A percentile compares a stretch with the other conserved stretches of the same genome.
phyloP scores from a whole-genome alignment of 129 eudicot genomes.

The Helichrysum umbraculigerum region DNA sequence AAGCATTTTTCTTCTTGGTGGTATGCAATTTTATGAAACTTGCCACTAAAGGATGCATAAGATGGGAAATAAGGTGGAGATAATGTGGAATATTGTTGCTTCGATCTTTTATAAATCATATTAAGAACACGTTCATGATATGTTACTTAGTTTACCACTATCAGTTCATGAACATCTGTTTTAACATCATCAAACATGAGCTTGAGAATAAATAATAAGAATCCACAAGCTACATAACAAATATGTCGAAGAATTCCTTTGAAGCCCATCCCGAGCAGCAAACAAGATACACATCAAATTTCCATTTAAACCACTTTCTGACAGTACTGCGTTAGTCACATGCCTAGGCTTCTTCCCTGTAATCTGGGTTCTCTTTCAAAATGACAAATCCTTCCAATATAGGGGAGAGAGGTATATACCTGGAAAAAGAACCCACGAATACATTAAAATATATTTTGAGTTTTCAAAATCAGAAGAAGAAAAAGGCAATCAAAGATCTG shows the following conservation, averaged over 20 bases:
- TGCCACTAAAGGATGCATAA: too few species aligned
- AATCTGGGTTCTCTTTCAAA: constrained; percentile 90
- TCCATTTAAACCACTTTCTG: background rate
- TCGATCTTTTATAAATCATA: too few species aligned
- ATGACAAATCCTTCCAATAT: constrained; percentile 93
- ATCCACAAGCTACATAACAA: constrained; percentile 4
- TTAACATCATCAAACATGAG: constrained; percentile 16
- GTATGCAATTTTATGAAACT: too few species aligned
- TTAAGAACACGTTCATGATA: background rate
- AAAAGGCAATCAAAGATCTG: background rate
- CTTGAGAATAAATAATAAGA: constrained; percentile 11
- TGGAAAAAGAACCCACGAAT: constrained; percentile 31
- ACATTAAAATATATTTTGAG: background rate
- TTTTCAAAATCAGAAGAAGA: background rate
- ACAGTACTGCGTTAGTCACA: too few species aligned
- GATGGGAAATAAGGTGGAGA: too few species aligned
- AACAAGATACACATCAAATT: background rate
- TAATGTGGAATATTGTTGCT: too few species aligned
- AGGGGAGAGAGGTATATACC: constrained; percentile 96
- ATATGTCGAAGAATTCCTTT: background rate
- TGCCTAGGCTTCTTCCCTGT: constrained; percentile 63
- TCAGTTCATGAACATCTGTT: constrained; percentile 18
- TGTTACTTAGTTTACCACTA: background rate
- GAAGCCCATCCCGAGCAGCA: background rate
- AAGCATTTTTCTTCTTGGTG: too few species aligned